phyloP scores from a whole-genome alignment of 2,329 filamentous ascomycete genomes.

The Dactylonectria estremocensis region DNA sequence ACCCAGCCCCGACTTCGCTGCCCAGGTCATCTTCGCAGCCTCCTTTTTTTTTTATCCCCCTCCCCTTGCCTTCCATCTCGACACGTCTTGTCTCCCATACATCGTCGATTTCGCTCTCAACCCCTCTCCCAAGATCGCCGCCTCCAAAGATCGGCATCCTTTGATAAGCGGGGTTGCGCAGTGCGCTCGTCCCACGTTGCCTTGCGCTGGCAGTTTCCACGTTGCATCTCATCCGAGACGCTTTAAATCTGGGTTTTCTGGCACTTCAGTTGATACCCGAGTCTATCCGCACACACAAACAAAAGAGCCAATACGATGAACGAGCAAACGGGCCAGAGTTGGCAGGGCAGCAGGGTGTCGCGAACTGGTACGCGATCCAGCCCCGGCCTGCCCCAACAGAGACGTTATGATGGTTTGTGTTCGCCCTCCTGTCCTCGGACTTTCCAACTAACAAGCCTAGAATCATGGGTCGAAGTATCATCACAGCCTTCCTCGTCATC shows the following conservation, averaged over 20 bases:
- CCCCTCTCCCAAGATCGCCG: conserved; percentile 31
- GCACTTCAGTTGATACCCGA: conserved; percentile 6
- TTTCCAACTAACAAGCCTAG: conserved; percentile 62
- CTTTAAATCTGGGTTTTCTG: conserved; percentile 14
- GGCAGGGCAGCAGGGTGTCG: conserved; percentile 45
- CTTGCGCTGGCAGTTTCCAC: conserved; percentile 1
- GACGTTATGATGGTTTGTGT: conserved; percentile 56
- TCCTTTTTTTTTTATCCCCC: conserved; percentile 35
- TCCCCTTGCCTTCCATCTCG: conserved; percentile 27
- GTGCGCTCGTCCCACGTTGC: conserved; percentile 33
- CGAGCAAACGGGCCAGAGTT: conserved; percentile 45
- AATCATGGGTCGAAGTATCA: conserved; percentile 96
- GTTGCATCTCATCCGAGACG: conserved; percentile 24
- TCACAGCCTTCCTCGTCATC: conserved; percentile 96
- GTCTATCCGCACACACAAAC: conserved; percentile 21
- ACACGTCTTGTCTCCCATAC: conserved; percentile 6
- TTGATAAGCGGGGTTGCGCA: conserved; percentile 44
- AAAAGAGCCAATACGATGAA: conserved; percentile 43
- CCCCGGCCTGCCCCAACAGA: conserved; percentile 51
- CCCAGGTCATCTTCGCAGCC: conserved; percentile 29
- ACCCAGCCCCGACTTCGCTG: conserved; percentile 46
- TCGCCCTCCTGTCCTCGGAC: conserved; percentile 9
- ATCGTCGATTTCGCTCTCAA: conserved; percentile 23
- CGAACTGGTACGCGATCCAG: conserved; percentile 49
- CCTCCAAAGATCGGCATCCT: conserved; percentile 21